phyloP scores from a whole-genome alignment of 1,284 basidiomycete species.

The Cryptococcus jaspeensis region DNA sequence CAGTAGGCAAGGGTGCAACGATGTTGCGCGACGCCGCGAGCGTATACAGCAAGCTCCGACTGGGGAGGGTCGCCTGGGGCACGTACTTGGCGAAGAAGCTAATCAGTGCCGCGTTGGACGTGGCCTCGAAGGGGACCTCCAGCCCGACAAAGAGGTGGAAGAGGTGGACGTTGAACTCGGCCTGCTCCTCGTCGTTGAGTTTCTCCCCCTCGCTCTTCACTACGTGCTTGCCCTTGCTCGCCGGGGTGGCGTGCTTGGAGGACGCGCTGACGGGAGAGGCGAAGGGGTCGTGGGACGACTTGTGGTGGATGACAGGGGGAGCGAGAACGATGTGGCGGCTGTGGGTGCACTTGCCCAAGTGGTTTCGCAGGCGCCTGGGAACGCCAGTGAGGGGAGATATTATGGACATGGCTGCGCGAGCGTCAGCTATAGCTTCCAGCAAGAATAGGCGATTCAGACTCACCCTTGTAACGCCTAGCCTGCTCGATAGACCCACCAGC shows the following conservation, averaged over 20 bases:
- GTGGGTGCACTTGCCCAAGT: background rate
- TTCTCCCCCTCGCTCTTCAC: background rate
- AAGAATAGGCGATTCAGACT: background rate
- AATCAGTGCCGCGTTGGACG: background rate
- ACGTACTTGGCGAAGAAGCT: constrained; percentile 1
- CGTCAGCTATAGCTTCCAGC: background rate
- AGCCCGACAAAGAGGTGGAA: constrained; percentile 1
- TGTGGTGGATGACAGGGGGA: background rate
- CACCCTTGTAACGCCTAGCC: constrained; percentile 2
- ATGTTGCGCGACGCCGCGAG: background rate
- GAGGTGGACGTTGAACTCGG: constrained; percentile 4
- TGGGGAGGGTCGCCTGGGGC: background rate
- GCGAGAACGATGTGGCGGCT: background rate
- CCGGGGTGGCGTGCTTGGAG: too few species aligned
- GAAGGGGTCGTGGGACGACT: background rate
- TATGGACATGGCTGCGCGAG: constrained; percentile 1
- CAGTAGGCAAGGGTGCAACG: background rate
- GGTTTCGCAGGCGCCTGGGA: constrained; percentile 1
- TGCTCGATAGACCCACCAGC: background rate
- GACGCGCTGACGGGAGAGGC: too few species aligned
- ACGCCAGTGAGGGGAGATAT: background rate
- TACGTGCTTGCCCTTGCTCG: too few species aligned
- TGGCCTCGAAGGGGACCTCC: constrained; percentile 1
- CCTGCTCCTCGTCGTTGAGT: background rate
- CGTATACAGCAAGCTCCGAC: background rate